A percentile compares a stretch with the other conserved stretches of the same genome.
These are phyloP conservation scores for Backusella luteola DNA, from an alignment of 192 early-diverging fungal species.

Conservation along the genomic window DNA sequence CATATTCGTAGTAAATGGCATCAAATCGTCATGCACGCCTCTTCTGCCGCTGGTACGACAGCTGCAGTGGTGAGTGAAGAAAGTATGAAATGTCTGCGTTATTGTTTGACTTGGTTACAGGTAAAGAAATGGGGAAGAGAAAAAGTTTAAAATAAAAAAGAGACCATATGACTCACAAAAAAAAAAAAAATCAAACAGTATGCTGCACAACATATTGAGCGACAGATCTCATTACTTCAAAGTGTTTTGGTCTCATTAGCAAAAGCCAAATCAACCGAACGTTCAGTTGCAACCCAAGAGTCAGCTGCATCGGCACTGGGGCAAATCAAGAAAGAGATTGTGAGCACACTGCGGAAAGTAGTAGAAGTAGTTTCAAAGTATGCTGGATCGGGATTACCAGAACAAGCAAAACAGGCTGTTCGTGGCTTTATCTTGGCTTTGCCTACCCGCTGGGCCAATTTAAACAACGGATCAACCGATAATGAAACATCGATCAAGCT, in stretches of 20 bases:
- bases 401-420: constrained; percentile 79
- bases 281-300: constrained; percentile 15
- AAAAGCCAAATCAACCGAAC: constrained; percentile 1
- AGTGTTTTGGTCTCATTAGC: constrained; percentile 53
- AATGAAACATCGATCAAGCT: constrained; percentile 41
- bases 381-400: constrained; percentile 81
- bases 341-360: constrained; percentile 80
- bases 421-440: constrained; percentile 80
- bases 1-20: constrained; percentile 48
- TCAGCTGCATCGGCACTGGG: constrained; percentile 47
- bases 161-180: not conserved
- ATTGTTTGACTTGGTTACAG: constrained; percentile 86
- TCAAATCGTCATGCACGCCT: constrained; percentile 58
- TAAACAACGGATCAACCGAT: constrained; percentile 23
- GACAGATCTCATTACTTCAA: constrained; percentile 64
- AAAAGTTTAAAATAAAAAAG: not conserved
- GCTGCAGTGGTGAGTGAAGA: constrained; percentile 85
- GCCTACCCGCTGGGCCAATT: constrained; percentile 72
- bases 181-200: constrained; percentile 44
- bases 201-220: constrained; percentile 68
- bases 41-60: constrained; percentile 58
- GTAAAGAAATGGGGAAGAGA: constrained; percentile 22
- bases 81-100: constrained; percentile 80
- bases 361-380: constrained; percentile 86
- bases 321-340: constrained; percentile 74